These are phyloP conservation scores for Xylaria sp. DNA, from an alignment of 2,329 filamentous ascomycete genomes.

Conservation along the genomic window DNA sequence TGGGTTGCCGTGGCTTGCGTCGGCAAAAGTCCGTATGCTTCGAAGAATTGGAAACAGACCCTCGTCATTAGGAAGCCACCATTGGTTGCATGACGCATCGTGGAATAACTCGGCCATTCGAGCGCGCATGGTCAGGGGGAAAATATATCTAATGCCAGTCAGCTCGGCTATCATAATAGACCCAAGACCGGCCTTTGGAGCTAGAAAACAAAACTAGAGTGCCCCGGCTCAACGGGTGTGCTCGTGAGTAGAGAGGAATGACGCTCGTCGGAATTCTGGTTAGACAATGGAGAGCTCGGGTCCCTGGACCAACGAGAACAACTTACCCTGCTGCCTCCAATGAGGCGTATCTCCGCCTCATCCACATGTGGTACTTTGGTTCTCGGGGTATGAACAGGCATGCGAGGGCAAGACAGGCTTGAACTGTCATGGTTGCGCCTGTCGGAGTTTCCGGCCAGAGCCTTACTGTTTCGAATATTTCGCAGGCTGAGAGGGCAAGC, in stretches of 20 bases:
- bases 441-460: conserved; percentile 76
- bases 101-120: conserved; percentile 82
- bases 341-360: conserved; percentile 79
- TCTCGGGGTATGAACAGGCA: conserved; percentile 84
- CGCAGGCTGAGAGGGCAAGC: conserved; percentile 76
- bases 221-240: background rate
- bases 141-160: conserved; percentile 75
- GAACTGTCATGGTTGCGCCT: conserved; percentile 77
- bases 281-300: background rate
- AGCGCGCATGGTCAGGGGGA: conserved; percentile 76
- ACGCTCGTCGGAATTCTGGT: background rate
- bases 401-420: conserved; percentile 80
- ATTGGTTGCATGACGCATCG: conserved; percentile 76
- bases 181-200: background rate
- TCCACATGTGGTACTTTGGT: conserved; percentile 78
- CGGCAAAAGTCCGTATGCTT: conserved; percentile 82
- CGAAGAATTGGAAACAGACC: conserved; percentile 78
- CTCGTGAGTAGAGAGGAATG: background rate
- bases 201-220: background rate
- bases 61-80: conserved; percentile 92
- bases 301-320: background rate
- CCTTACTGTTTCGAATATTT: conserved; percentile 82
- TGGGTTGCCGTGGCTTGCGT: conserved; percentile 75
- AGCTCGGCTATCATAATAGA: background rate
- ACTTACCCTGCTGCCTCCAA: conserved; percentile 84